phyloP scores from a whole-genome alignment of 2,329 filamentous ascomycete species.

The Cryphonectria radicalis region DNA sequence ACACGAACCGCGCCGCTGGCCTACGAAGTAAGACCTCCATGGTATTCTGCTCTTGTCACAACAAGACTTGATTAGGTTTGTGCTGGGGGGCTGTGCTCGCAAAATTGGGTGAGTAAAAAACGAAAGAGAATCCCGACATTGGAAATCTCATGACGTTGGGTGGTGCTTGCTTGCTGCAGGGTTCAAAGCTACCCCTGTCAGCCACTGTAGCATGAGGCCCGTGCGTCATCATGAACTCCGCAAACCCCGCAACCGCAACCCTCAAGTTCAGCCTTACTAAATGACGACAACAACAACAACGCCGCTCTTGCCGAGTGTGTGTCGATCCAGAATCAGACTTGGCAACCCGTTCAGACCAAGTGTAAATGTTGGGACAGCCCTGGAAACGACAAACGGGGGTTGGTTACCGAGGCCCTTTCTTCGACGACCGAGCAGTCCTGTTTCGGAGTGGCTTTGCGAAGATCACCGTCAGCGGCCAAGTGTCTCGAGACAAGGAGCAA shows the following conservation, averaged over 20 bases:
- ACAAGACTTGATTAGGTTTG: not conserved
- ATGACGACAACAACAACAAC: not conserved
- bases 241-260: not conserved
- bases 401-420: not conserved
- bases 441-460: conserved; percentile 12
- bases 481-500: not conserved
- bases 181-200: conserved; percentile 24
- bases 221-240: conserved; percentile 2
- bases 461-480: not conserved
- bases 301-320: not conserved
- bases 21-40: conserved; percentile 35
- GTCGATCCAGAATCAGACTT: not conserved
- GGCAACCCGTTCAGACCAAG: not conserved
- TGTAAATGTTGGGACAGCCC: not conserved
- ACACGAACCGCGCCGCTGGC: conserved; percentile 45
- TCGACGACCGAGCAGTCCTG: conserved; percentile 7
- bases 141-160: conserved; percentile 11
- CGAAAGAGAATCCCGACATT: not conserved
- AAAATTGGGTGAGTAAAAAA: not conserved
- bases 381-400: not conserved
- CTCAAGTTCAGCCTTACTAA: not conserved
- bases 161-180: conserved; percentile 16
- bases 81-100: not conserved
- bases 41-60: not conserved
- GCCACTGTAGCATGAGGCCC: conserved; percentile 3